These are phyloP conservation scores for Rutstroemia sydowiana DNA, from an alignment of 2,329 filamentous ascomycete species.

Conservation along the genomic window DNA sequence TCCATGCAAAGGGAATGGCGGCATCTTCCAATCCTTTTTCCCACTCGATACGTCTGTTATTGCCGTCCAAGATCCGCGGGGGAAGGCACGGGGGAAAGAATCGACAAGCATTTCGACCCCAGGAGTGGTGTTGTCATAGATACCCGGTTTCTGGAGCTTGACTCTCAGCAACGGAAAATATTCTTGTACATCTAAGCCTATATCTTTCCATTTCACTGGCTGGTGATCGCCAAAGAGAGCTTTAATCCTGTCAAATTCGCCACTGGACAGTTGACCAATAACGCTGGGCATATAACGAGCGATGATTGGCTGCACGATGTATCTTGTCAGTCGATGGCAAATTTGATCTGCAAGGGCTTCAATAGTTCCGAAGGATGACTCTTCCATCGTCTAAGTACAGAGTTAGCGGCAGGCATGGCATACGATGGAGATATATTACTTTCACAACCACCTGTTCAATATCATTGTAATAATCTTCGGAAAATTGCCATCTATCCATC, in stretches of 20 bases:
- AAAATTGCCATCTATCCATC: conserved; percentile 41
- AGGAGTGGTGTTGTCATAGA: conserved; percentile 3
- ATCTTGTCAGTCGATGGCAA: conserved; percentile 38
- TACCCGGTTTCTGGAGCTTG: conserved; percentile 6
- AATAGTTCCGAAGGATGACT: conserved; percentile 54
- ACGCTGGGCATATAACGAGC: neutral
- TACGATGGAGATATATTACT: conserved; percentile 36
- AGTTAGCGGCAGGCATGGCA: too few species aligned
- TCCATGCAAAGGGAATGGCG: conserved; percentile 22
- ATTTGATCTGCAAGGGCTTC: conserved; percentile 50
- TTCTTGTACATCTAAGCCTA: neutral
- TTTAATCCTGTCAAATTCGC: neutral
- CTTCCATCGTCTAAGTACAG: conserved; percentile 41
- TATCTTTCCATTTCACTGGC: neutral
- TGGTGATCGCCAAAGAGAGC: neutral
- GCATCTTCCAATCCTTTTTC: conserved; percentile 3
- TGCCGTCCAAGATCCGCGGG: neutral
- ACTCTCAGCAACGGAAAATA: neutral
- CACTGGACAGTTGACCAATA: too few species aligned
- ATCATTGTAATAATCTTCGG: conserved; percentile 43
- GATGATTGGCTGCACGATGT: conserved; percentile 32
- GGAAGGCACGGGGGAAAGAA: neutral
- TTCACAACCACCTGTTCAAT: conserved; percentile 56
- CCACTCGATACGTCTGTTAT: conserved; percentile 2
- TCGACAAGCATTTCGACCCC: conserved; percentile 3